Percentiles rank a stretch among this genome's conserved stretches.
These are phyloP conservation scores for Phytophthora sp. DNA, from an alignment of 352 stramenopile genomes.

Conservation along the genomic window DNA sequence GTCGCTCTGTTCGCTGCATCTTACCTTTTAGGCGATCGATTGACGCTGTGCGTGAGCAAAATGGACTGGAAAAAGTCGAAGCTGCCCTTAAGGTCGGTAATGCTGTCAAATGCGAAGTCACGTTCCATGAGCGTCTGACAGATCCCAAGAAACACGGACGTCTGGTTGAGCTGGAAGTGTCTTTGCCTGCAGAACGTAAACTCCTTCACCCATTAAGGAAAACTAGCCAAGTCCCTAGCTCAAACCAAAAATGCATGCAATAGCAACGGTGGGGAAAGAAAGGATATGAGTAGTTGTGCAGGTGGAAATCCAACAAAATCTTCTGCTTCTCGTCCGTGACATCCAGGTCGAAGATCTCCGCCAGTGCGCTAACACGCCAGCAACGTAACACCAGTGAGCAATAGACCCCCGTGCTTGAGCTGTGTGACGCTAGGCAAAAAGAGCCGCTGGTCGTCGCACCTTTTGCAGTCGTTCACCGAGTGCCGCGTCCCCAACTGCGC, in stretches of 20 bases:
- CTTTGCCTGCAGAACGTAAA: constrained; percentile 72
- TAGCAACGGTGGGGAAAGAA: not conserved
- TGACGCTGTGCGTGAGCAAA: constrained; percentile 69
- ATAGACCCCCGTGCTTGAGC: not conserved
- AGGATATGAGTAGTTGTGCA: constrained; percentile 81
- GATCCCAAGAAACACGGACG: constrained; percentile 74
- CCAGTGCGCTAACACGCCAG: constrained; percentile 42
- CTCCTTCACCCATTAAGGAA: constrained; percentile 24
- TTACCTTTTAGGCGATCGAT: constrained; percentile 74
- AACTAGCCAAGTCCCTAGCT: not conserved
- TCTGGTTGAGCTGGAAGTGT: constrained; percentile 59
- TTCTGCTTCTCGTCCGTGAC: constrained; percentile 40
- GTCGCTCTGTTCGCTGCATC: not conserved
- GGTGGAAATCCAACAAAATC: constrained; percentile 59
- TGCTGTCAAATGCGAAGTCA: constrained; percentile 56
- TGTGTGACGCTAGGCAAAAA: not conserved
- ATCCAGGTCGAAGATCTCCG: constrained; percentile 60
- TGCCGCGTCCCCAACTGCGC: constrained; percentile 42
- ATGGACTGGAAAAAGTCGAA: constrained; percentile 68
- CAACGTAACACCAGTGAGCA: constrained; percentile 9
- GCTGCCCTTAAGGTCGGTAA: constrained; percentile 54
- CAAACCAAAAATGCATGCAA: not conserved
- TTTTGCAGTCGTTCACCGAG: constrained; percentile 64
- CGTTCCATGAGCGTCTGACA: constrained; percentile 67
- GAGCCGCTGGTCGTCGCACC: constrained; percentile 37